Evolutionary conservation across 2,329 filamentous ascomycete genomes (phyloP).

Genomic region (Verticillium dahliae): DNA sequence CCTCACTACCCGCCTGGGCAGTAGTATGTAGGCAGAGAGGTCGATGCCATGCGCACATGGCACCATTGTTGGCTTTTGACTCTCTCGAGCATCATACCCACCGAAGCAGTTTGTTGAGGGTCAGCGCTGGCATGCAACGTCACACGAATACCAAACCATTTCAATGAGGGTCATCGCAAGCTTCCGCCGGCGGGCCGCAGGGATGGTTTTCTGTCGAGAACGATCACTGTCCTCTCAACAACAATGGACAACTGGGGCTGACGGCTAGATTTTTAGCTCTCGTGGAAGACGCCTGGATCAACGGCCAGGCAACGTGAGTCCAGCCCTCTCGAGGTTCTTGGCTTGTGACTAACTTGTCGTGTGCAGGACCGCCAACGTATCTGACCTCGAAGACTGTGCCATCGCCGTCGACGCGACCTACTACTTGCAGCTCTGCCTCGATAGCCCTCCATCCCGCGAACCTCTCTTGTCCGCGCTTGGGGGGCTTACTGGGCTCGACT

Average conservation of each 20-base stretch:
- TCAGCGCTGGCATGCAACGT: not conserved
- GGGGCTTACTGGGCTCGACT: slow-evolving; percentile 73
- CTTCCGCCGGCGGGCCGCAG: not conserved
- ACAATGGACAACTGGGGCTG: not conserved
- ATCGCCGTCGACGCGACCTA: slow-evolving; percentile 86
- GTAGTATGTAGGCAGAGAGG: not conserved
- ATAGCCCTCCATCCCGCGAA: slow-evolving; percentile 65
- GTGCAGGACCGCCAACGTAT: slow-evolving; percentile 52
- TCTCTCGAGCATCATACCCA: not conserved
- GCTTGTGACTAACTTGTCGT: not conserved
- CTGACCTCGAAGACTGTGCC: slow-evolving; percentile 65
- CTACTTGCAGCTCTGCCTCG: slow-evolving; percentile 76
- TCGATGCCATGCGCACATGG: not conserved
- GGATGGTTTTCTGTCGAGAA: too few relatives aligned
- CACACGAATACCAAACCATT: not conserved
- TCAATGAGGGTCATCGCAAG: not conserved
- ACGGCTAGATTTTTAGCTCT: slow-evolving; percentile 17
- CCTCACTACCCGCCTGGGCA: slow-evolving; percentile 2
- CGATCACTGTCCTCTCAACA: not conserved
- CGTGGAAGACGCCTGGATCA: slow-evolving; percentile 33
- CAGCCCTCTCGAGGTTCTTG: not conserved
- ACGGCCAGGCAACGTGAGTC: slow-evolving; percentile 23
- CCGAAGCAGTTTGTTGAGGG: not conserved
- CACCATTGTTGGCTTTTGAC: not conserved
- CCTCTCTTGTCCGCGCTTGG: slow-evolving; percentile 86